A percentile compares a stretch with the other conserved stretches of the same genome.
Conservation (phyloP, 345 rosid species). For the Trapa incisa region DNA sequence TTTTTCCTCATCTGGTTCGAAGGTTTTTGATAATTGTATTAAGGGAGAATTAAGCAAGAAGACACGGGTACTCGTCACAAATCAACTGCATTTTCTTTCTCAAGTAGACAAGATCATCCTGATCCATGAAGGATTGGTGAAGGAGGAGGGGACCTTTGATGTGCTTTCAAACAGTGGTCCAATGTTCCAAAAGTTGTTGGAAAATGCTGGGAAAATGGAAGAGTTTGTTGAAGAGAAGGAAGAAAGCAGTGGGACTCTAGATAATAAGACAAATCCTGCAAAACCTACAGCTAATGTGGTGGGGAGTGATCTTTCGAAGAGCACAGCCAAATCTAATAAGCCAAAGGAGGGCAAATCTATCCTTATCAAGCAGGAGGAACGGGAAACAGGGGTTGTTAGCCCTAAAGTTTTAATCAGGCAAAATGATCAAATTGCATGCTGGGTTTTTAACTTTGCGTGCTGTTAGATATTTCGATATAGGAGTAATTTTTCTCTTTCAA, state of each 20-base stretch:
- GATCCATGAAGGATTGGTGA: constrained; percentile 61
- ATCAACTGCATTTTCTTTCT: constrained; percentile 95
- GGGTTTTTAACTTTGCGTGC: too few relatives aligned
- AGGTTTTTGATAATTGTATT: constrained; percentile 86
- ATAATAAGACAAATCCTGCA: too few relatives aligned
- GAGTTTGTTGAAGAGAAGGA: constrained; percentile 31
- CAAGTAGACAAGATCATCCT: constrained; percentile 67
- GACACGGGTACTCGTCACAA: constrained; percentile 85
- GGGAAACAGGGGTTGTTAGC: constrained; percentile 86
- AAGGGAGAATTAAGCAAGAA: constrained; percentile 61
- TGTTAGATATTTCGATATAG: too few relatives aligned
- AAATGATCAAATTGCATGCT: too few relatives aligned
- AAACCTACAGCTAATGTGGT: too few relatives aligned
- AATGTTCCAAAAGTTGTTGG: constrained; percentile 75
- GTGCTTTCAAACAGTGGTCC: constrained; percentile 63
- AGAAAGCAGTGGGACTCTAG: background rate
- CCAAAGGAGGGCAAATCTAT: constrained; percentile 53
- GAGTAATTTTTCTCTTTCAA: too few relatives aligned
- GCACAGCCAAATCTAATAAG: constrained; percentile 13
- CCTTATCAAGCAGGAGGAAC: constrained; percentile 84
- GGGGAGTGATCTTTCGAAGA: too few relatives aligned
- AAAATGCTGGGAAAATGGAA: constrained; percentile 94
- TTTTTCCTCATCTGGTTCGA: constrained; percentile 4
- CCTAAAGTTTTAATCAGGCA: constrained; percentile 80
- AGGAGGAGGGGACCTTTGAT: constrained; percentile 80